Evolutionary conservation across 2,329 filamentous ascomycete species (phyloP).

Genomic region (Delphinella strobiligena): DNA sequence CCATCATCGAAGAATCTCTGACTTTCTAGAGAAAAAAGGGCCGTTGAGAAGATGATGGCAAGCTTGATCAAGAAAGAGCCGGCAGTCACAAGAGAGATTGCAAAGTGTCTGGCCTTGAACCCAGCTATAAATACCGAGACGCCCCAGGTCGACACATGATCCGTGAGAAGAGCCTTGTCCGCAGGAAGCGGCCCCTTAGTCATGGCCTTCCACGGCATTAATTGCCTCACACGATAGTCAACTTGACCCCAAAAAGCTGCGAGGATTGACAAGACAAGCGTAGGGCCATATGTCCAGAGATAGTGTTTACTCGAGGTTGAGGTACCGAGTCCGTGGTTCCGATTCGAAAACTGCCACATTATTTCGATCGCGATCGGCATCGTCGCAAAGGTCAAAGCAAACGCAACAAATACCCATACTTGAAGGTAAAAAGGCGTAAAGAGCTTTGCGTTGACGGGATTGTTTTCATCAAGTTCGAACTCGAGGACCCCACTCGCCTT

Average conservation of each 20-base stretch:
- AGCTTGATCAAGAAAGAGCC: neutral
- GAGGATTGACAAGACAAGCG: neutral
- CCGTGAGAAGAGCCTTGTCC: neutral
- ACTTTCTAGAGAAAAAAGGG: neutral
- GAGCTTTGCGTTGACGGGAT: neutral
- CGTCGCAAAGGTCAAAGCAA: neutral
- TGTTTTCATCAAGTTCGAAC: neutral
- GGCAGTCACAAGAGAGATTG: neutral
- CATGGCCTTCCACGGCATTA: constrained; percentile 4
- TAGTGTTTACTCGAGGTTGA: neutral
- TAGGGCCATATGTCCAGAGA: neutral
- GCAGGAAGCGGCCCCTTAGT: neutral
- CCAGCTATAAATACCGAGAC: neutral
- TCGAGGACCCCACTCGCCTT: neutral
- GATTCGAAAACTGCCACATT: neutral
- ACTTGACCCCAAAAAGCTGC: constrained; percentile 1
- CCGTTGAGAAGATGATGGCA: neutral
- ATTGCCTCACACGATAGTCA: neutral
- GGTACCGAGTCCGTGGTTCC: neutral
- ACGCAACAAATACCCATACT: neutral
- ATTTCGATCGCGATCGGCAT: neutral
- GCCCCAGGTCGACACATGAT: neutral
- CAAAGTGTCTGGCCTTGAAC: neutral
- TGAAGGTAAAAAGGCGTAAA: neutral
- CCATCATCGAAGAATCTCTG: neutral